Evolutionary conservation across 495 filamentous ascomycete species (phyloP), one percentile per base, ranked within the genome.

Genomic region (Aspergillus indologenus): DNA sequence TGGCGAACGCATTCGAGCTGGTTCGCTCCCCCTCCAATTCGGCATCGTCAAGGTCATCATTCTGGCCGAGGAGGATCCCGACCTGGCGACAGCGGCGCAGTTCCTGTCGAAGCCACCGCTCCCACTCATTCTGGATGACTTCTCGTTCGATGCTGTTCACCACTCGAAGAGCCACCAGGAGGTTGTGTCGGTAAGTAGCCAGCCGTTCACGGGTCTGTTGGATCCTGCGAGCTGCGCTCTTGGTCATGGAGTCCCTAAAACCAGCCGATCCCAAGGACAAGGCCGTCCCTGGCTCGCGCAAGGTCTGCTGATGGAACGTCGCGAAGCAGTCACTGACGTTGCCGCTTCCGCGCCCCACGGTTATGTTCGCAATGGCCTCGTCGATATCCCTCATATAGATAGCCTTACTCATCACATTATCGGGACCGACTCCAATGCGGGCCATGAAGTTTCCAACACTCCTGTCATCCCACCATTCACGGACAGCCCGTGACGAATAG

Each of bases 111-210:
- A 98, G 79, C 91, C 92, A 98, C 44, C 87, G 87, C 74, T 95
- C 92, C 87, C 90, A 98, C 75, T 97, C 92, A 2, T 84, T 87
- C 56, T 82, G 79, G 56, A 98, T 61, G 67, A 95, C 86, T 69
- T 97, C 93, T 53, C 78, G 74, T 75, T 98, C 94, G 11, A 98
- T 84, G 45, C 81, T 86, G 68, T 98, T 96, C 52, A 98, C 86
- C 3, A 97, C 82, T 6, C 92, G 86, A 74, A 98, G 82, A 17
- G 92, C 91, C 5, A 98, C 92, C 1, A 98, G 76, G 20, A 98
- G 79, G 65, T 98, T 91, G 67, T 98, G 90, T n/a, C 94, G 83
- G 70, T 96, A 93, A 14, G 82, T 72, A 11, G 88, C 94, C 2
- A 98, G 83, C 34, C 87, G 81, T 72, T 95, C 88, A 6, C 92